Evolutionary conservation across 805 yeast species (phyloP).

Genomic region (Saturnispora hagleri): DNA sequence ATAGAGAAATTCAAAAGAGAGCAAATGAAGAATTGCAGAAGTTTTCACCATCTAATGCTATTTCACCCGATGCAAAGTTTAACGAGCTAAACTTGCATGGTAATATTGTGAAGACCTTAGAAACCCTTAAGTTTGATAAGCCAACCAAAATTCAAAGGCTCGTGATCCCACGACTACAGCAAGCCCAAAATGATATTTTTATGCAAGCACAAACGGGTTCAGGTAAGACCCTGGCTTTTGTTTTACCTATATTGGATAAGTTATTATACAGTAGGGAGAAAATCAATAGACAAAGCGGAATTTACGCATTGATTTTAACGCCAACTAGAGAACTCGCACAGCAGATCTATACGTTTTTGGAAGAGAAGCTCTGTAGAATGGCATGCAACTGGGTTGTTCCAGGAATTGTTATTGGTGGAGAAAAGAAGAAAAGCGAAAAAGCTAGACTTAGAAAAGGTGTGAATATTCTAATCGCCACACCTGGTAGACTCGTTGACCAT

Average conservation of each 20-base stretch:
- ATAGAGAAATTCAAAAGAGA: conserved; percentile 41
- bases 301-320: conserved; percentile 79
- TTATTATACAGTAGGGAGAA: conserved; percentile 44
- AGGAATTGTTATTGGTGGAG: conserved; percentile 96
- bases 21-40: conserved; percentile 25
- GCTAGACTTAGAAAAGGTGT: conserved; percentile 94
- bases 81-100: conserved; percentile 60
- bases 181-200: conserved; percentile 51
- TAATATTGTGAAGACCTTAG: conserved; percentile 43
- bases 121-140: conserved; percentile 42
- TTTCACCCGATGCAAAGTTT: conserved; percentile 49
- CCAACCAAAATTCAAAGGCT: conserved; percentile 87
- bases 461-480: conserved; percentile 92
- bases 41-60: conserved; percentile 72
- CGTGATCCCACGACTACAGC: conserved; percentile 53
- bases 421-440: conserved; percentile 93
- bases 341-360: conserved; percentile 79
- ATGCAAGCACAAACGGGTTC: conserved; percentile 98
- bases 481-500: conserved; percentile 93
- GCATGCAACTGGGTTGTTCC: conserved; percentile 81
- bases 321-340: conserved; percentile 95
- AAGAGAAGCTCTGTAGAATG: conserved; percentile 51
- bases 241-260: conserved; percentile 71
- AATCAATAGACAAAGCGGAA: conserved; percentile 59
- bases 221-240: conserved; percentile 87